phyloP scores from a whole-genome alignment of 1,284 basidiomycete species.

The Trametes polyzona region DNA sequence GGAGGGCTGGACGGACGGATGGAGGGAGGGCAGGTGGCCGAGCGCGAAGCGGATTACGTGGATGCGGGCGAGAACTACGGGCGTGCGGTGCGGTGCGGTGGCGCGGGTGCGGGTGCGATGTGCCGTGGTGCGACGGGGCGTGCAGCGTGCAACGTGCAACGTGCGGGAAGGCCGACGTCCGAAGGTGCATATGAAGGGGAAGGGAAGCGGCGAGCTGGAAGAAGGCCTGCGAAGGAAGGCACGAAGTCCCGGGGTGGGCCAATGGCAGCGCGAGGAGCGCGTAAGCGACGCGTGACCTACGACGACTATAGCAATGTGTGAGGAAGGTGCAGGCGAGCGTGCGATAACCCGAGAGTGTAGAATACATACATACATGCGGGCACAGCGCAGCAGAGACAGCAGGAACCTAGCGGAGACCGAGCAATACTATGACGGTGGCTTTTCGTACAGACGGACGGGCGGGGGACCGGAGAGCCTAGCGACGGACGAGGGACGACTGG shows the following conservation, averaged over 20 bases:
- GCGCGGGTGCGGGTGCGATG: no score
- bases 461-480: neutral
- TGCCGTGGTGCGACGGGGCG: no score
- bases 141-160: neutral
- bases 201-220: neutral
- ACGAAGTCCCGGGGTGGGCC: neutral
- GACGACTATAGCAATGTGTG: constrained; percentile 7
- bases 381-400: neutral
- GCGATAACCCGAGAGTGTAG: constrained; percentile 17
- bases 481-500: neutral
- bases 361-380: constrained; percentile 12
- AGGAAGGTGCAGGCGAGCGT: constrained; percentile 12
- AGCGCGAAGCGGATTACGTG: constrained; percentile 1
- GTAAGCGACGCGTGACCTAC: constrained; percentile 5
- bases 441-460: neutral
- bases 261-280: neutral
- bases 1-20: neutral
- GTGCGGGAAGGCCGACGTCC: neutral
- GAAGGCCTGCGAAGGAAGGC: neutral
- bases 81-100: neutral
- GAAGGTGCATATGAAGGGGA: neutral
- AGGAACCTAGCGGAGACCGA: constrained; percentile 1
- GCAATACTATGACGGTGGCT: neutral
- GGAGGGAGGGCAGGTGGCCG: neutral
- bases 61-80: neutral